Evolutionary conservation across 208 protist species (phyloP), one percentile per base, ranked within the genome.

Genomic region (Trypanosoma cruzi): DNA sequence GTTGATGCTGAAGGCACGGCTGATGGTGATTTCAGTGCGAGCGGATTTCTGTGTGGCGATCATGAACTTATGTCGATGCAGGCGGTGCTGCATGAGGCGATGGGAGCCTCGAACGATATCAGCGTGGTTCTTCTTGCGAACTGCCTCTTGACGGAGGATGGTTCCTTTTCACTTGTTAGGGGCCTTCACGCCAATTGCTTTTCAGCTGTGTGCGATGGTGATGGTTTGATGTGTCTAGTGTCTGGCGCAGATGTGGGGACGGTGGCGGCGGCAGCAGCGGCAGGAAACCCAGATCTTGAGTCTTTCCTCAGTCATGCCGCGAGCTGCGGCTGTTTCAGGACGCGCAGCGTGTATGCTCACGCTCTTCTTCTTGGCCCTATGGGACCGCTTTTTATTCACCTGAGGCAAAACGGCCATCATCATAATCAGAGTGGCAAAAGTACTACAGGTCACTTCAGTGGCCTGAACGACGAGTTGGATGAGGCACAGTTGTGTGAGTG

Each of bases 321-420:
- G n/a, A 71, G 75, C 71, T 92, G 87, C 49, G 87, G 87, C 0
- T 54, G 50, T 22, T 82, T 80, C 37, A 28, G 64, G 6, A 71
- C 72, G 28, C 62, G 69, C 0, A 79, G 77, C 26, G 74, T 86
- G 11, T 57, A 68, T 20, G 82, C 74, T 10, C 84, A 93, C 68
- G 84, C 84, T 18, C 60, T 93, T 55, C 77, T 90, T 58, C 62
- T 89, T 26, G 75, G 69, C 55, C 84, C 87, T 24, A 73, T 78
- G 16, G 87, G 87, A 0, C 84, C 87, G 18, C 81, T 93, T 29
- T 18, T 90, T 11, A 62, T 93, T 22, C 82, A 90, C 64, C 60
- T 86, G 16, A 76, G 90, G 76, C 79, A 29, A 14, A 4, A 42
- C 10, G 0, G 44, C 29, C 24, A 44, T 40, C 5, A 29, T 6